A percentile compares a stretch with the other conserved stretches of the same genome.
Evolutionary conservation across 2,329 filamentous ascomycete genomes (phyloP).

Genomic region (Lizonia empirigonia): DNA sequence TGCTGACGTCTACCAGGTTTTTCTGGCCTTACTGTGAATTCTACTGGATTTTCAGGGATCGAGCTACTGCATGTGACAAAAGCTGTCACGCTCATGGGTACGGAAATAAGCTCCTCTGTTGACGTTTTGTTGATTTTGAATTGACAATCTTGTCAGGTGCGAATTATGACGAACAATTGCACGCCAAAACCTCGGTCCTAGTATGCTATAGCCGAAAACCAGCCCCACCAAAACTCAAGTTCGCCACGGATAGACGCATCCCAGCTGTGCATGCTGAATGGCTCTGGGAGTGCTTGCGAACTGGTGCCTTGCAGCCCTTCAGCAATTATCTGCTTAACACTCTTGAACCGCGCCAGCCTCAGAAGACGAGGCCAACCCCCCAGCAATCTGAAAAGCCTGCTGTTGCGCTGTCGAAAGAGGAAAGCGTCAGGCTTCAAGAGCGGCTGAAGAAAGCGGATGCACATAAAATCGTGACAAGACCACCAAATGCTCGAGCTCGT

Average conservation of each 20-base stretch:
- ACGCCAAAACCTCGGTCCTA: constrained; percentile 73
- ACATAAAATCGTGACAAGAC: constrained; percentile 22
- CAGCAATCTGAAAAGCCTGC: constrained; percentile 23
- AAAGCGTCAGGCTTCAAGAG: constrained; percentile 26
- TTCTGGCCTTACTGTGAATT: constrained; percentile 72
- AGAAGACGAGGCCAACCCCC: constrained; percentile 20
- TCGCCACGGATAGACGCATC: constrained; percentile 75
- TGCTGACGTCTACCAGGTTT: constrained; percentile 60
- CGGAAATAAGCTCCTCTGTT: constrained; percentile 21
- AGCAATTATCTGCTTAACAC: constrained; percentile 48
- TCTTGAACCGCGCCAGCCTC: constrained; percentile 17
- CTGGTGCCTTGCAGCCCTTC: constrained; percentile 55
- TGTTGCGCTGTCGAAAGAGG: constrained; percentile 32
- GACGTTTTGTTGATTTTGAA: constrained; percentile 2
- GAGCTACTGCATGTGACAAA: constrained; percentile 86
- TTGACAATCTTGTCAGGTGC: constrained; percentile 60
- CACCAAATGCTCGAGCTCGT: constrained; percentile 15
- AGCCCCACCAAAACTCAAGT: constrained; percentile 76
- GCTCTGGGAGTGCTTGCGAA: constrained; percentile 80
- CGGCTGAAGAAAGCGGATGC: constrained; percentile 30
- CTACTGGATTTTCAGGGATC: constrained; percentile 81
- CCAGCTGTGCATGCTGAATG: constrained; percentile 82
- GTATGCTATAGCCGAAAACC: constrained; percentile 67
- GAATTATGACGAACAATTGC: constrained; percentile 78
- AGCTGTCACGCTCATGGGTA: constrained; percentile 72